These are phyloP conservation scores for Eugenia klotzschiana DNA, from an alignment of 441 rosid genomes.

Conservation along the genomic window DNA sequence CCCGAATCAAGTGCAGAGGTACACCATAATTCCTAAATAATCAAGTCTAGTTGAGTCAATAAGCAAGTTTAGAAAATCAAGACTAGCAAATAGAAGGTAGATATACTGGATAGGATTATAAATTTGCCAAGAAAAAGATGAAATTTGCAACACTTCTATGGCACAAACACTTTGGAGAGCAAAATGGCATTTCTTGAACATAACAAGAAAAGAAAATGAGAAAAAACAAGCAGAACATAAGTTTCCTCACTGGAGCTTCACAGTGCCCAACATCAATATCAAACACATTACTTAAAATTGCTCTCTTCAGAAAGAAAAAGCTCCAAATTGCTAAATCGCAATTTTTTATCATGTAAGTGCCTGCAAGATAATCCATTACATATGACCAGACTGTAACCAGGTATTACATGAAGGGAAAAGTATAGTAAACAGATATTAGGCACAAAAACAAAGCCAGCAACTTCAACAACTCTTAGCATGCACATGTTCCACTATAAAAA, in stretches of 20 bases:
- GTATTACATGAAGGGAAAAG: neutral
- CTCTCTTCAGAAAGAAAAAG: neutral
- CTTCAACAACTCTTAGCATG: neutral
- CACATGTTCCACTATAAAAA: neutral
- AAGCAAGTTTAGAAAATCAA: neutral
- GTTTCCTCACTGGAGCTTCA: neutral
- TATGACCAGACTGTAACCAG: neutral
- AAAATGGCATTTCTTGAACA: neutral
- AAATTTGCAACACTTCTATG: neutral
- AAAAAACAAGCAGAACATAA: neutral
- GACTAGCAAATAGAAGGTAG: neutral
- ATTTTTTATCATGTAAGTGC: neutral
- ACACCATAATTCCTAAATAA: conserved; percentile 79
- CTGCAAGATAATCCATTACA: neutral
- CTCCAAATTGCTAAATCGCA: neutral
- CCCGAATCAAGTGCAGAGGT: conserved; percentile 86
- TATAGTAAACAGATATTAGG: neutral
- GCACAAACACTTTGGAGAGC: neutral
- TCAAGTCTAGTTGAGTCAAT: neutral
- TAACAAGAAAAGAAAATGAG: neutral
- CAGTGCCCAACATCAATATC: neutral
- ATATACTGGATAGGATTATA: neutral
- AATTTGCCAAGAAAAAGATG: neutral
- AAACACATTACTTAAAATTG: neutral
- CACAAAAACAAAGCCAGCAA: neutral